Evolutionary conservation across 2,329 filamentous ascomycete genomes (phyloP).

Genomic region (Microdochium nivale): DNA sequence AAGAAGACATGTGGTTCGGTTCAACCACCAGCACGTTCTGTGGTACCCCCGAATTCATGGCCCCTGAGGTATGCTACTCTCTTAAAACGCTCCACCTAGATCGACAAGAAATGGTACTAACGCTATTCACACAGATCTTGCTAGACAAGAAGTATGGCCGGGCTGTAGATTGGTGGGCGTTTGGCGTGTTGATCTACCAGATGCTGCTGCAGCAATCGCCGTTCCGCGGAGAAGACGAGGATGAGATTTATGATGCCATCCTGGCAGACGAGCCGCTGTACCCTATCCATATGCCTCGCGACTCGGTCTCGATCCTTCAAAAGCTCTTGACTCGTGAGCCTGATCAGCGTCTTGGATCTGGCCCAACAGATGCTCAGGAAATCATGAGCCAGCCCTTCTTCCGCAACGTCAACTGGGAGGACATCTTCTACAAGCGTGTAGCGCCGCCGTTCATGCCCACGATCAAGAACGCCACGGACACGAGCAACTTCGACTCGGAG

Average conservation of each 20-base stretch:
- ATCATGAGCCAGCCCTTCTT: slow-evolving; percentile 99
- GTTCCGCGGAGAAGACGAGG: slow-evolving; percentile 97
- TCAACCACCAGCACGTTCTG: slow-evolving; percentile 97
- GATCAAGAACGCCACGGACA: slow-evolving; percentile 89
- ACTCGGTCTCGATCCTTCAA: slow-evolving; percentile 94
- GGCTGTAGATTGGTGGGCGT: slow-evolving; percentile 99
- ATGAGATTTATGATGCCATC: slow-evolving; percentile 98
- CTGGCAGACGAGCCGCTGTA: slow-evolving; percentile 95
- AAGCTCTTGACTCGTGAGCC: slow-evolving; percentile 95
- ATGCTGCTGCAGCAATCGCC: slow-evolving; percentile 99
- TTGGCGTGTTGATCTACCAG: slow-evolving; percentile 97
- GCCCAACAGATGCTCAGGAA: slow-evolving; percentile 94
- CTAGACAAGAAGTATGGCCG: slow-evolving; percentile 97
- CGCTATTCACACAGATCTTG: slow-evolving; percentile 56
- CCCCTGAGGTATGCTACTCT: slow-evolving; percentile 67
- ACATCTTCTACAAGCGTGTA: slow-evolving; percentile 93
- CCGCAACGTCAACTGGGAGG: slow-evolving; percentile 95
- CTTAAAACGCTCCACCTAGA: neutral
- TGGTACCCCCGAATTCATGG: slow-evolving; percentile 99
- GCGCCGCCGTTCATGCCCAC: slow-evolving; percentile 81
- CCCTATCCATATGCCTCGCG: slow-evolving; percentile 96
- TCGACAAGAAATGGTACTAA: slow-evolving; percentile 18
- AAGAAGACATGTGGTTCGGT: slow-evolving; percentile 99
- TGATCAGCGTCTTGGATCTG: slow-evolving; percentile 83
- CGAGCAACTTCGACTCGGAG: slow-evolving; percentile 98